phyloP scores from a whole-genome alignment of 2,329 filamentous ascomycete genomes.

The Lecanosticta acicola region DNA sequence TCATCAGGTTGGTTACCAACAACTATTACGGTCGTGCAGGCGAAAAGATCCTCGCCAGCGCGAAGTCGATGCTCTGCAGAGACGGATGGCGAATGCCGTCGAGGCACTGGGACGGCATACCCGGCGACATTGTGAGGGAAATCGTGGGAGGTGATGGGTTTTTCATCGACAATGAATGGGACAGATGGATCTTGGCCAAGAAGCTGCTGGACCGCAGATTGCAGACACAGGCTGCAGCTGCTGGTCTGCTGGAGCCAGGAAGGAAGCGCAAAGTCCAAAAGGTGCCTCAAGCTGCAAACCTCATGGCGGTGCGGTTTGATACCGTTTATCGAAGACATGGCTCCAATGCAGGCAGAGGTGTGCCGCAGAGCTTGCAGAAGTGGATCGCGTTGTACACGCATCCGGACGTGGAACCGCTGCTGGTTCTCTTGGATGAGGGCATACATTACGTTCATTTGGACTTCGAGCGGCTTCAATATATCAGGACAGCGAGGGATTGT shows the following conservation, averaged over 20 bases:
- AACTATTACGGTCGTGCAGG: conserved; percentile 54
- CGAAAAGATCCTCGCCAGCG: conserved; percentile 50
- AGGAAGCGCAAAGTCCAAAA: conserved; percentile 40
- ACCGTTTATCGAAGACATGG: conserved; percentile 46
- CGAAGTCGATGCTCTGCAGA: conserved; percentile 54
- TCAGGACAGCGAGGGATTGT: conserved; percentile 46
- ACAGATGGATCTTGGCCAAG: conserved; percentile 52
- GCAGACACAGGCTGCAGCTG: conserved; percentile 42
- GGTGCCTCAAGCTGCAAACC: conserved; percentile 43
- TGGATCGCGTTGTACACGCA: conserved; percentile 51
- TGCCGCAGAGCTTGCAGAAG: conserved; percentile 42
- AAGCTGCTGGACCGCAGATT: conserved; percentile 50
- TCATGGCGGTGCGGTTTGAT: conserved; percentile 51
- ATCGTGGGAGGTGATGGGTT: conserved; percentile 56
- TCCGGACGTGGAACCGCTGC: conserved; percentile 50
- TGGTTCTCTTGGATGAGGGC: conserved; percentile 53
- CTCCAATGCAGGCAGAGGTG: conserved; percentile 32
- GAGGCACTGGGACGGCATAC: conserved; percentile 52
- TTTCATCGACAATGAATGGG: conserved; percentile 54
- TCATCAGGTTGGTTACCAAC: conserved; percentile 50
- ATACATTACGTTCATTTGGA: conserved; percentile 57
- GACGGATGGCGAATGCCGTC: conserved; percentile 54
- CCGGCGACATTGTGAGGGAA: conserved; percentile 53
- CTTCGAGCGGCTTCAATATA: conserved; percentile 54
- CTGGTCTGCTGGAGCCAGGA: conserved; percentile 43